Evolutionary conservation across 768 basidiomycete genomes (phyloP).

Genomic region (Kwoniella shandongensis): DNA sequence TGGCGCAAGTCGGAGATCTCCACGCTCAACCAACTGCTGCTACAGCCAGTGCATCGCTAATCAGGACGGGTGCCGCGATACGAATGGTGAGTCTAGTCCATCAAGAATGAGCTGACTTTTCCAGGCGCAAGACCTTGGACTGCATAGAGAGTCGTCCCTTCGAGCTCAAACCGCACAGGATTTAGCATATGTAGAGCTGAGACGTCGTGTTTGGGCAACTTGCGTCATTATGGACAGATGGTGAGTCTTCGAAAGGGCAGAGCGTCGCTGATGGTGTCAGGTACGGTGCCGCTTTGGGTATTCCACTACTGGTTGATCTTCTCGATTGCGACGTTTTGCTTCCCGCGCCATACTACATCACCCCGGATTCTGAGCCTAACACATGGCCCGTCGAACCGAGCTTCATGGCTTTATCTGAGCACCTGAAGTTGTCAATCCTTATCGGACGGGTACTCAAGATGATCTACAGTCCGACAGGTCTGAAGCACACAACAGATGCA

Average conservation of each 20-base stretch:
- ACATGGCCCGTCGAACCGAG: slow-evolving; percentile 55
- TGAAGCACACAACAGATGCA: slow-evolving; percentile 80
- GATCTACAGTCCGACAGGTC: slow-evolving; percentile 89
- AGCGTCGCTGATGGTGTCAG: slow-evolving; percentile 53
- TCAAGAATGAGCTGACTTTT: slow-evolving; percentile 24
- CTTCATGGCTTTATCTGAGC: slow-evolving; percentile 60
- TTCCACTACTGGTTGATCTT: slow-evolving; percentile 94
- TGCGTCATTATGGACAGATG: slow-evolving; percentile 95
- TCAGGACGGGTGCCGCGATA: slow-evolving; percentile 79
- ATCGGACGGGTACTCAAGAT: slow-evolving; percentile 88
- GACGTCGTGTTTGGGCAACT: slow-evolving; percentile 87
- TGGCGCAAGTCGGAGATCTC: slow-evolving; percentile 67
- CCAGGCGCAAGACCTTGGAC: slow-evolving; percentile 92
- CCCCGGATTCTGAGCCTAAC: slow-evolving; percentile 56
- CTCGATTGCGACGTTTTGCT: slow-evolving; percentile 93
- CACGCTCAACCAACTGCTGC: slow-evolving; percentile 86
- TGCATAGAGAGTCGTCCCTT: slow-evolving; percentile 77
- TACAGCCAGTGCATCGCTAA: slow-evolving; percentile 80
- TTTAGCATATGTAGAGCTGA: slow-evolving; percentile 65
- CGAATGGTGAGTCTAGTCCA: slow-evolving; percentile 70
- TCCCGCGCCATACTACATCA: slow-evolving; percentile 76
- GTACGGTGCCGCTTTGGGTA: slow-evolving; percentile 84
- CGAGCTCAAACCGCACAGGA: slow-evolving; percentile 55
- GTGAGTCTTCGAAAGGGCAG: slow-evolving; percentile 56
- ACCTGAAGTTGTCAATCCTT: slow-evolving; percentile 85